Conservation (phyloP, 2,329 filamentous ascomycete genomes). For the Drechslera avenae region DNA sequence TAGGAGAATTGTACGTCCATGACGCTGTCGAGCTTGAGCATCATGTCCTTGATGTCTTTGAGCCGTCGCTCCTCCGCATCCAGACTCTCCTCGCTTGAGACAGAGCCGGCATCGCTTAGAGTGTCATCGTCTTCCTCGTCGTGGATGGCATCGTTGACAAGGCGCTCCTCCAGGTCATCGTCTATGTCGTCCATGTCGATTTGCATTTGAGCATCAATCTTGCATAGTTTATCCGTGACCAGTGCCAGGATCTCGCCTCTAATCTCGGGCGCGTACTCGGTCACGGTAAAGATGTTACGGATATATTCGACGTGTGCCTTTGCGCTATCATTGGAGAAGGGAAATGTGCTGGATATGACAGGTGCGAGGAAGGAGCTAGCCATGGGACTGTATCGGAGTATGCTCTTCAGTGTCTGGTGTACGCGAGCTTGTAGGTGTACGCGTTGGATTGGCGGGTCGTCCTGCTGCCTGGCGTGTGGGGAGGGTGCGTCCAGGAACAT, state of each 20-base stretch:
- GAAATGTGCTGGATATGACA: conserved; percentile 71
- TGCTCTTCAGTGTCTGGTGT: conserved; percentile 74
- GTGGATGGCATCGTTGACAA: conserved; percentile 62
- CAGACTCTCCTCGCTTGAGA: conserved; percentile 66
- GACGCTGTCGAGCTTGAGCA: conserved; percentile 89
- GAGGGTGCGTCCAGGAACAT: conserved; percentile 71
- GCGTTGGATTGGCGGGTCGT: conserved; percentile 63
- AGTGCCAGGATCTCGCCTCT: conserved; percentile 80
- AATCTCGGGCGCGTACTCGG: conserved; percentile 77
- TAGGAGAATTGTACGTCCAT: conserved; percentile 86
- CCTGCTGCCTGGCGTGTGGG: conserved; percentile 58
- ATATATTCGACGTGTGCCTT: conserved; percentile 87
- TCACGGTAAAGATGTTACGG: conserved; percentile 78
- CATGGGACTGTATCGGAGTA: conserved; percentile 81
- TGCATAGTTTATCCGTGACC: conserved; percentile 84
- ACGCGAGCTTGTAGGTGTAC: conserved; percentile 72
- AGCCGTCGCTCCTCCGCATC: conserved; percentile 66
- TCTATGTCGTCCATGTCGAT: conserved; percentile 91
- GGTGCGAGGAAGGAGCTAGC: conserved; percentile 72
- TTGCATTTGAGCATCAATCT: conserved; percentile 95
- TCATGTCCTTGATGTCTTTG: conserved; percentile 75
- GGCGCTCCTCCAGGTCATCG: conserved; percentile 79
- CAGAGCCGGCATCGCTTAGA: conserved; percentile 72
- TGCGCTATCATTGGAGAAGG: conserved; percentile 75
- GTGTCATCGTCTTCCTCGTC: conserved; percentile 56